Conservation (phyloP, 1,284 basidiomycete genomes). For the Apiotrichum porosum region DNA sequence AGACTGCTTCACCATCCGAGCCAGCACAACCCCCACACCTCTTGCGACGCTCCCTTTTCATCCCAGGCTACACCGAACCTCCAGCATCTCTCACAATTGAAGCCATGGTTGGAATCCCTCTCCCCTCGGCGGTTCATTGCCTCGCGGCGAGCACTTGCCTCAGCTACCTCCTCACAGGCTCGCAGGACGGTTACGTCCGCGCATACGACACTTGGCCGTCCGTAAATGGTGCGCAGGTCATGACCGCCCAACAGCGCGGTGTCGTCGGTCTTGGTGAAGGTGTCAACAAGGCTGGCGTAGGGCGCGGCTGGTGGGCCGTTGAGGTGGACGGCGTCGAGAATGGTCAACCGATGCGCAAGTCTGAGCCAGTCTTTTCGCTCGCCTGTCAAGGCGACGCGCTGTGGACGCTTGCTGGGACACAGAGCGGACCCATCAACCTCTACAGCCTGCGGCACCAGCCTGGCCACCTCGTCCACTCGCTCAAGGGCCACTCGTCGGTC, state of each 20-base stretch:
- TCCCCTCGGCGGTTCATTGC: conserved; percentile 79
- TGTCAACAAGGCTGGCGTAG: conserved; percentile 81
- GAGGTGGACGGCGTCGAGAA: conserved; percentile 40
- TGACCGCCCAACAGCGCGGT: conserved; percentile 83
- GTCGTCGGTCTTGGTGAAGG: conserved; percentile 88
- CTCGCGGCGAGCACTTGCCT: conserved; percentile 81
- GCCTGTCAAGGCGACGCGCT: conserved; percentile 84
- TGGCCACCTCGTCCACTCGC: conserved; percentile 68
- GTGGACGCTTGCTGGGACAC: conserved; percentile 78
- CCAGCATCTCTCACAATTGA: conserved; percentile 74
- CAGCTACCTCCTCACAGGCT: conserved; percentile 82
- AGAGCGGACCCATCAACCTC: conserved; percentile 83
- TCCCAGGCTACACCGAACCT: conserved; percentile 24
- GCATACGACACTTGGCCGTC: conserved; percentile 87
- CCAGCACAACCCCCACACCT: conserved; percentile 27
- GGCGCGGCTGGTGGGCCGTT: conserved; percentile 76
- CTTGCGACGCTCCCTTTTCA: conserved; percentile 33
- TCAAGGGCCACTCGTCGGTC: conserved; percentile 67
- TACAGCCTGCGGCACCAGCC: conserved; percentile 90
- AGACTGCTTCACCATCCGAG: conserved; percentile 4
- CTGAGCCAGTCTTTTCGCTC: conserved; percentile 78
- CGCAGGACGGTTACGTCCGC: conserved; percentile 88
- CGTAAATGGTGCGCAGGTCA: conserved; percentile 78
- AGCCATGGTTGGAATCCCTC: conserved; percentile 84
- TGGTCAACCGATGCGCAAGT: conserved; percentile 7